Evolutionary conservation across 768 basidiomycete genomes (phyloP), one percentile per base, ranked within the genome.

Genomic region (Trametes cingulata): DNA sequence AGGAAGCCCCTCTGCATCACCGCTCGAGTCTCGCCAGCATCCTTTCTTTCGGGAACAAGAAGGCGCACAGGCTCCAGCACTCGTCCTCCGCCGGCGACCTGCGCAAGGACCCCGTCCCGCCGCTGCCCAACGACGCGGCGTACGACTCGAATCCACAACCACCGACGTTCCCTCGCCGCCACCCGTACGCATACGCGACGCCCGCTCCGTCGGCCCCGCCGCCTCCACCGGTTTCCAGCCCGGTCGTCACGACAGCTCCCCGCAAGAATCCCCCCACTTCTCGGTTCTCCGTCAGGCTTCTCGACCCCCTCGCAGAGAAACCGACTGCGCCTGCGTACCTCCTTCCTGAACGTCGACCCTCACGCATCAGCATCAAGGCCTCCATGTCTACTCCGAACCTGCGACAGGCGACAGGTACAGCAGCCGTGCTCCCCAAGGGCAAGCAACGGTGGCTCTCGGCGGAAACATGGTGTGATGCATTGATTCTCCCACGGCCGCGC

Each of bases 381-480:
- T 86, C 86, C 19, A 74, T 80, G 8, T 91, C 89, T 1, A 85
- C 87, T 3, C 90, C 90, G 8, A 82, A 91, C 67, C 74, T 92
- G 37, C 78, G 79, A 13, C 39, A 58, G 20, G 53, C 58, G 7
- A 52, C 29, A 72, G 68, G 58, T 64, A 67, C 65, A 62, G 39
- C 58, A 5, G 48, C 60, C 14, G 40, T 61, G 22, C 51, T 66
- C 27, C 65, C 64, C n/a, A 84, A 78, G 66, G 76, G 76, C 13
- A 82, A 78, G 62, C 85, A 88, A 29, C 77, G 85, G 6, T 91
- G 87, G 88, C 67, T 91, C 1, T 82, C 85, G 2, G 82, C 88
- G 0, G 88, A 91, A 73, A 85, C 86, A 17, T 91, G 90, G 88
- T 93, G 90, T 72, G 89, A 92, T 63, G 90, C 89, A 0, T 67